phyloP scores from a whole-genome alignment of 2,329 filamentous ascomycete genomes.

The Myriosclerotinia duriaeana region DNA sequence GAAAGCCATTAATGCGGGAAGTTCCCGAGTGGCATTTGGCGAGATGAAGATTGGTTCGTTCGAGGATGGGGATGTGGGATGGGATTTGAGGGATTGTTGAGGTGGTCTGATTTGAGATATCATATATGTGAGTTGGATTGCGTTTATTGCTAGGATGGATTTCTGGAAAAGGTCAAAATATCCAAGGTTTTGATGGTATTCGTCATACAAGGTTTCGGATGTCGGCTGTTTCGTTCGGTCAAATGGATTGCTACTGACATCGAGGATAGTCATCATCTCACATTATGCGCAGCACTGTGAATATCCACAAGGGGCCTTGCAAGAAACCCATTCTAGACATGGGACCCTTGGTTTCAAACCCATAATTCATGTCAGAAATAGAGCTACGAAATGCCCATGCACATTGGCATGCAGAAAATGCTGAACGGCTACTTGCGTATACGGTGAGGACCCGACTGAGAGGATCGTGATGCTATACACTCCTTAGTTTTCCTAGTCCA shows the following conservation, averaged over 20 bases:
- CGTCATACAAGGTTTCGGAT: not conserved
- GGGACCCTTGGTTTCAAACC: not conserved
- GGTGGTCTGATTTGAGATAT: not conserved
- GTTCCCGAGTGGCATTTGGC: too few species aligned
- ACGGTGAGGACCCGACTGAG: not conserved
- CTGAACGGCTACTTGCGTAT: not conserved
- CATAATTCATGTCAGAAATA: not conserved
- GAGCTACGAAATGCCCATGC: not conserved
- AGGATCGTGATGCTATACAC: not conserved
- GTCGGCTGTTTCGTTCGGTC: not conserved
- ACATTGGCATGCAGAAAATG: not conserved
- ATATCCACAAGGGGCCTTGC: not conserved
- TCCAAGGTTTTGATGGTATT: too few species aligned
- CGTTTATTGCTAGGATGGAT: too few species aligned
- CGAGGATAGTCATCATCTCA: not conserved
- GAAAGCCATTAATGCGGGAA: not conserved
- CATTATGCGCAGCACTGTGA: not conserved
- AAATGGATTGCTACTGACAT: not conserved
- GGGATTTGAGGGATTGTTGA: too few species aligned
- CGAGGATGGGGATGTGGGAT: too few species aligned
- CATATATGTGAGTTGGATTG: not conserved
- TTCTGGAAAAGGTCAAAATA: too few species aligned
- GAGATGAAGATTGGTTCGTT: not conserved
- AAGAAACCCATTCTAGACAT: not conserved
- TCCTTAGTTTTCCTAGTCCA: not conserved